Base-by-base conservation (phyloP, 371 early-diverging fungal species). In the Mucor mucedo region DNA sequence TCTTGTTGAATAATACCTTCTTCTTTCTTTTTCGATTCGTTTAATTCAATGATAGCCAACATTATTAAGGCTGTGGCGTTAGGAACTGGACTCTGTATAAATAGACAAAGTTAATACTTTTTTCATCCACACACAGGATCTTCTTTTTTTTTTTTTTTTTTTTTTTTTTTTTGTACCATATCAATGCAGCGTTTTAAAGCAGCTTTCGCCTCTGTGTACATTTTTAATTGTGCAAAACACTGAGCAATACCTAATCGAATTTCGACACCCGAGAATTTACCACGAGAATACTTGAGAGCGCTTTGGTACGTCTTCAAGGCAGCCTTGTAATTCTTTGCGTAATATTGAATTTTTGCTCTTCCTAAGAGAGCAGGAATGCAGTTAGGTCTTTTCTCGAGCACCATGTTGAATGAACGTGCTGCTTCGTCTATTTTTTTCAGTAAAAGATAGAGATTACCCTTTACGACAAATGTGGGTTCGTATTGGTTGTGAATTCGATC, bases 231-330 rank as follows among this genome's bases (percentile, higher is more conserved):
- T 55, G 87, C 82, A 77, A 88, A 93, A 66, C 96, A 95, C 52
- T 93, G 78, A 4, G 94, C 96, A 66, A 97, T 93, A 21, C 93
- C 89, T n/a, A 95, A 68, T 14, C 96, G 88, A 44, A 91, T 87
- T 60, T 95, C 93, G 0, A 72, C 71, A 40, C 61, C 76, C 45
- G 69, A 84, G 66, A 60, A 59, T 10, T 52, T 80, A 70, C 21
- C 90, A 86, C 54, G 75, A 29, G 62, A 87, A 60, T 69, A 75
- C 27, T 58, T 72, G 8, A 95, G 79, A 0, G 92, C 87, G n/a
- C 75, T 82, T 65, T 95, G 95, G 66, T 93, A 97, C 7, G 73
- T 69, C 13, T 69, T 73, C 41, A 95, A 76, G 1, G 95, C 91
- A 13, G 73, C 70, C 48, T 80, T 82, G 71, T 85, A 90, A 56